These are phyloP conservation scores for Suaeda aralocaspica DNA, from an alignment of 148 eudicot genomes.

Conservation along the genomic window DNA sequence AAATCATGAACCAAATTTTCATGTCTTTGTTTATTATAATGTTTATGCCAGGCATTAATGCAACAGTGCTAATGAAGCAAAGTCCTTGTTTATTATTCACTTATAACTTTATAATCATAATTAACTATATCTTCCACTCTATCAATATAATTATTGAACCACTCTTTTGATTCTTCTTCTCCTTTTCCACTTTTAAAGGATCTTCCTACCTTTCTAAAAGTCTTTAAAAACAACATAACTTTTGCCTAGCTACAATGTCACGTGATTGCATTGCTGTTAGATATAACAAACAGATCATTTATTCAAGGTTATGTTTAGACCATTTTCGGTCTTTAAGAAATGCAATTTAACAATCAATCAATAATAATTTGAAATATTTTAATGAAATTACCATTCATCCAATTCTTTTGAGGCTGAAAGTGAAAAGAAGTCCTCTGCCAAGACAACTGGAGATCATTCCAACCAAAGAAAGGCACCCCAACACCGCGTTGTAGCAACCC, in stretches of 20 bases:
- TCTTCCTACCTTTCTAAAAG: conserved; percentile 2
- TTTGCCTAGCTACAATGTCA: conserved; percentile 3
- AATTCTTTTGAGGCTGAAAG: conserved; percentile 63
- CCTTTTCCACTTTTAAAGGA: conserved; percentile 12
- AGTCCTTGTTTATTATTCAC: not conserved
- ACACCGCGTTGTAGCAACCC: conserved; percentile 18
- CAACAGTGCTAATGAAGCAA: conserved; percentile 5
- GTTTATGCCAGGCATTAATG: conserved; percentile 3
- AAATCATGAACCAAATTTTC: conserved; percentile 5
- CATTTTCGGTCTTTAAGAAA: too few species aligned
- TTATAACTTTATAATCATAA: too few species aligned
- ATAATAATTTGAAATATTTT: too few species aligned
- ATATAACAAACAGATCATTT: not conserved
- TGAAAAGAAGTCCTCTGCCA: conserved; percentile 77
- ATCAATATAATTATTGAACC: too few species aligned
- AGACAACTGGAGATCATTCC: conserved; percentile 38
- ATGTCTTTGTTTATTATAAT: not conserved
- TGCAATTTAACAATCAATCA: too few species aligned
- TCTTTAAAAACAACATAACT: not conserved
- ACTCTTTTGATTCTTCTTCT: not conserved
- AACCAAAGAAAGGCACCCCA: conserved; percentile 28
- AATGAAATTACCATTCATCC: conserved; percentile 94
- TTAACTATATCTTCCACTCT: conserved; percentile 1
- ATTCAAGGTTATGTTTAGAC: too few species aligned
- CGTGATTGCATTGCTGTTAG: not conserved